These are phyloP conservation scores for Ophiognomonia clavigignenti-juglandacearum DNA, from an alignment of 2,329 filamentous ascomycete genomes.

Conservation along the genomic window DNA sequence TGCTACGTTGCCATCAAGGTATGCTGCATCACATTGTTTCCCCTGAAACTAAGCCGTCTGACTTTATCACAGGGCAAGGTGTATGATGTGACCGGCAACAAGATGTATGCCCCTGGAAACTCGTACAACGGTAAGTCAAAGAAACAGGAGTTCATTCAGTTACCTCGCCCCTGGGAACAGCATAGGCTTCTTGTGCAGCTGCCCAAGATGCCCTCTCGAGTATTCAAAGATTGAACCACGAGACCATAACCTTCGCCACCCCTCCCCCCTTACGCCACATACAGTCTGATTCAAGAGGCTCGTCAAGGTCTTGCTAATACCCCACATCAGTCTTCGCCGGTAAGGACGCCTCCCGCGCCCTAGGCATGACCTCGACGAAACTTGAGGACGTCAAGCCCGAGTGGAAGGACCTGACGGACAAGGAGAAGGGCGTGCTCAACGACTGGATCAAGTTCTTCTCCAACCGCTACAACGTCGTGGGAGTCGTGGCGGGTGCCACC, in stretches of 20 bases:
- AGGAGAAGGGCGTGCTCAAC: conserved; percentile 77
- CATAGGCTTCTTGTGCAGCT: not conserved
- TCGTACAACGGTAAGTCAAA: conserved; percentile 73
- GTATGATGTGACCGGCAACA: conserved; percentile 90
- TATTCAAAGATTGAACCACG: not conserved
- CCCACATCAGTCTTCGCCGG: conserved; percentile 77
- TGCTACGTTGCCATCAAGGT: conserved; percentile 70
- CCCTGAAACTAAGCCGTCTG: conserved; percentile 45
- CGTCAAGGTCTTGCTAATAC: not conserved
- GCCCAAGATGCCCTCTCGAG: not conserved
- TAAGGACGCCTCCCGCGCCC: conserved; percentile 89
- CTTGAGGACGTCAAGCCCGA: conserved; percentile 75
- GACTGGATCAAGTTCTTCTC: conserved; percentile 97
- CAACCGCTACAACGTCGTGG: conserved; percentile 92
- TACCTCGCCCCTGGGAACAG: not conserved
- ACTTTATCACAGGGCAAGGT: conserved; percentile 66
- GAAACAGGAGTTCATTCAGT: not conserved
- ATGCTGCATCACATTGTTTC: conserved; percentile 29
- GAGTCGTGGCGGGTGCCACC: conserved; percentile 56
- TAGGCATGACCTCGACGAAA: conserved; percentile 83
- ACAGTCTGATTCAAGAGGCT: not conserved
- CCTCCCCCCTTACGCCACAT: not conserved
- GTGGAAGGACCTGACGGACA: conserved; percentile 77
- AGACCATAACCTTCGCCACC: too few relatives aligned
- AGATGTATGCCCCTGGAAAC: conserved; percentile 75